Base-by-base conservation (phyloP, 2,329 filamentous ascomycete genomes). In the Claviceps pazoutovae region DNA sequence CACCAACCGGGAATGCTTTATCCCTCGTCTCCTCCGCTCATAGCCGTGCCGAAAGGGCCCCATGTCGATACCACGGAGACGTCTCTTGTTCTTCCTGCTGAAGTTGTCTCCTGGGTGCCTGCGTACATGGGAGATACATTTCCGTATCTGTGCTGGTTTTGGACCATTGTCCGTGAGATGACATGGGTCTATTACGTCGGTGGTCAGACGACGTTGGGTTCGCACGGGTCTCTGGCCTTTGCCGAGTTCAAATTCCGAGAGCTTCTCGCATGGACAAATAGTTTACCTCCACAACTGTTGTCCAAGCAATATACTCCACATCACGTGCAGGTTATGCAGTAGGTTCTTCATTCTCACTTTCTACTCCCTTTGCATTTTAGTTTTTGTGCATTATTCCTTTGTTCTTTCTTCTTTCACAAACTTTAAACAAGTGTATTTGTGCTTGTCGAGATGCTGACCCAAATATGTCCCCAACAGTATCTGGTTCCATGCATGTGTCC, bases 201-300 rank as follows among this genome's bases (percentile, higher is more conserved):
- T 8, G 53, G 51, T 17, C 52, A 51, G 8, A 56, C 52, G 1
- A 55, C 56, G 4, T 44, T 38, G 21, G 42, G 2, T 26, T 51
- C 1, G 23, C 11, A n/a, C 16, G 53, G 9, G 50, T 52, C 54
- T 14, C 48, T 61, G 14, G 54, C 55, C 8, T 60, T 65, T 42
- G 61, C 60, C 1, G 65, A 67, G 50, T 57, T 57, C 46, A 63
- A 61, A 23, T 68, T 61, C 48, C 64, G 62, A 11, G 63, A 67
- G 50, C 55, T 67, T 0, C 55, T 68, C 6, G 59, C 62, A 3
- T 68, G 63, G 64, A 59, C 57, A 3, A 62, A 64, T 23, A 55
- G 46, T 6, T 46, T 67, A 14, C 61, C 63, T 0, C 26, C 50
- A 7, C 51, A 56, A 1, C 48, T 64, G 8, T 50, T 55, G 9